phyloP scores from a whole-genome alignment of 371 early-diverging fungal genomes.

The Saksenaea oblongispora region DNA sequence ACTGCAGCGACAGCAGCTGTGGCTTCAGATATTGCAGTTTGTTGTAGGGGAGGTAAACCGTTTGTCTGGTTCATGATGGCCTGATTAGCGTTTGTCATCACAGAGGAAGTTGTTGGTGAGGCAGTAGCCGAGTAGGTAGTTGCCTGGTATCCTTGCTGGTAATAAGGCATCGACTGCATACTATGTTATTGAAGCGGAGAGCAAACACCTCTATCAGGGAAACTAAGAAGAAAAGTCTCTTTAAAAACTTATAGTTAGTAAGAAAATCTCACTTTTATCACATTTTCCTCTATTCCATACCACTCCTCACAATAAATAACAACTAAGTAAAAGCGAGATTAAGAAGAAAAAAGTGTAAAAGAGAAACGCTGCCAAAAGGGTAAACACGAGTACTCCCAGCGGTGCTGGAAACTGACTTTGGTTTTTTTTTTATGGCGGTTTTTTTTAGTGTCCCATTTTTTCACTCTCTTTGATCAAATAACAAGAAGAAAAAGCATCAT shows the following conservation, averaged over 20 bases:
- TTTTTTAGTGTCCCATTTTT: not conserved
- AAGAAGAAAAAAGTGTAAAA: not conserved
- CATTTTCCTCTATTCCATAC: conserved; percentile 1
- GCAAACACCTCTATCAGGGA: conserved; percentile 14
- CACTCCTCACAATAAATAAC: not conserved
- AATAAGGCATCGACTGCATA: conserved; percentile 28
- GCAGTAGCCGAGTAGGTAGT: conserved; percentile 15
- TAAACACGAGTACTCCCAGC: conserved; percentile 10
- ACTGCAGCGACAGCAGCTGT: conserved; percentile 6
- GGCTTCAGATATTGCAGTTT: not conserved
- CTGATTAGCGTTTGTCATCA: conserved; percentile 16
- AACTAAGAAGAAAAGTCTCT: not conserved
- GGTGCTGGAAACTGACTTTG: conserved; percentile 21
- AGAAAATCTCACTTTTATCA: not conserved
- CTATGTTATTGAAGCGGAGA: conserved; percentile 24
- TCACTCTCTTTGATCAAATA: not conserved
- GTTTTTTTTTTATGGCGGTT: conserved; percentile 8
- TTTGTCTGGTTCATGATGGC: conserved; percentile 10
- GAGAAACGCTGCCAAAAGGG: conserved; percentile 10
- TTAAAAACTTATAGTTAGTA: not conserved
- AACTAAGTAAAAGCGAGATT: not conserved
- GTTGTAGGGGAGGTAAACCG: not conserved
- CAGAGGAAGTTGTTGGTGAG: conserved; percentile 21
- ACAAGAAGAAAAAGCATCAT: not conserved
- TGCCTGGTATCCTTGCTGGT: conserved; percentile 27